Base-by-base conservation (phyloP, 228 moss, liverwort and hornwort genomes). In the Sphagnum fallax region DNA sequence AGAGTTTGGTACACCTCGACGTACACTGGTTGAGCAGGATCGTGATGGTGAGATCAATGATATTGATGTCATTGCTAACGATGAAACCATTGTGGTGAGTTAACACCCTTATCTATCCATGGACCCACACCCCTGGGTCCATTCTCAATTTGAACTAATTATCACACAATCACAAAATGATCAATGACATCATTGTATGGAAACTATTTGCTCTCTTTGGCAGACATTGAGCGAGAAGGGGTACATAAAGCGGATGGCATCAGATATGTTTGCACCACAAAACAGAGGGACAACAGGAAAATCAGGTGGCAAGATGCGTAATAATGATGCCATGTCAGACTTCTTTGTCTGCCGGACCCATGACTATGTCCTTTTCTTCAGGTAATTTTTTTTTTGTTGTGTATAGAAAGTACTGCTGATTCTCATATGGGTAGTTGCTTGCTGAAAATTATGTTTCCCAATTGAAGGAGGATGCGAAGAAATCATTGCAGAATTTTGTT, bases 211-310 rank as follows among this genome's bases (percentile, higher is more conserved):
- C 32, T 32, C 32, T 32, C 71, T n/a, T 47, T 79, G 65, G 48
- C 73, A 93, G 91, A 97, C 90, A 47, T 82, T 97, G 59, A 97
- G 96, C 67, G 93, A 93, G 77, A 97, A 87, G 72, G 96, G 96
- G 7, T 97, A 97, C 71, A 91, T 97, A 83, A 97, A 97, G 77
- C 93, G 96, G 10, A 93, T 97, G 93, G 88, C 96, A 58, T 84
- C 96, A 71, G 96, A 91, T 72, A 92, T 88, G 32, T 97, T 97
- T 52, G 79, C 88, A 18, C 86, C 96, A 58, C 96, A 97, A 66
- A 97, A 93, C 75, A 93, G 96, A 70, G 96, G 96, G 66, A 97
- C 96, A 66, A 75, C 84, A 70, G 96, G 96, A 66, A 97, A 97
- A 73, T 97, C 96, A 51, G 91, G 89, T 64, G 92, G 92, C 65